Conservation (phyloP, 208 protist genomes). For the Trypanosoma cruzi region DNA sequence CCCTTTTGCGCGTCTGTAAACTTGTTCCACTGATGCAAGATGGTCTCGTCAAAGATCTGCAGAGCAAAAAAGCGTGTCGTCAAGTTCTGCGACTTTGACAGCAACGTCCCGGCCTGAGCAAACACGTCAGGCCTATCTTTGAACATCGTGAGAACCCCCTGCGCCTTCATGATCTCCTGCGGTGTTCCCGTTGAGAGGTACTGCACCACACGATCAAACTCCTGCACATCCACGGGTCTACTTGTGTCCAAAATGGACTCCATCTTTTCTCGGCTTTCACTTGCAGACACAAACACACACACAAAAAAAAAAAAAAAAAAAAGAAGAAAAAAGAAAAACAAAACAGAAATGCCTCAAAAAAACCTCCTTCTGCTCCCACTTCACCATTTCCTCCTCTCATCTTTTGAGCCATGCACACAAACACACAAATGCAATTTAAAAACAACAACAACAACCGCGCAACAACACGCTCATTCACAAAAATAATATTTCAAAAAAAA, state of each 20-base stretch:
- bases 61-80: conserved; percentile 93
- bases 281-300: conserved; percentile 13
- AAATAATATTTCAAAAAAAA: too few relatives aligned
- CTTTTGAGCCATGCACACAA: too few relatives aligned
- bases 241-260: conserved; percentile 72
- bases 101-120: conserved; percentile 89
- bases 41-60: conserved; percentile 94
- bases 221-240: conserved; percentile 66
- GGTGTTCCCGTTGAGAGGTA: conserved; percentile 52
- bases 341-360: neutral
- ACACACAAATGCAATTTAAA: too few relatives aligned
- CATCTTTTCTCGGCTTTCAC: conserved; percentile 34
- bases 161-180: conserved; percentile 70
- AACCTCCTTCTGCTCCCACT: too few relatives aligned
- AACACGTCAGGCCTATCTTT: conserved; percentile 93
- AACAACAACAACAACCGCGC: too few relatives aligned
- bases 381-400: too few relatives aligned
- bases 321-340: conserved; percentile 22
- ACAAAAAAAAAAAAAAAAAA: conserved; percentile 16
- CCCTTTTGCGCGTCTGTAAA: conserved; percentile 91
- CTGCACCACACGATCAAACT: conserved; percentile 71
- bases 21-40: conserved; percentile 95
- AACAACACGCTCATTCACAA: neutral
- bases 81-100: conserved; percentile 70
- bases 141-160: conserved; percentile 91